Base-by-base conservation (phyloP, 2,329 filamentous ascomycete species). In the Fusarium xylarioides region DNA sequence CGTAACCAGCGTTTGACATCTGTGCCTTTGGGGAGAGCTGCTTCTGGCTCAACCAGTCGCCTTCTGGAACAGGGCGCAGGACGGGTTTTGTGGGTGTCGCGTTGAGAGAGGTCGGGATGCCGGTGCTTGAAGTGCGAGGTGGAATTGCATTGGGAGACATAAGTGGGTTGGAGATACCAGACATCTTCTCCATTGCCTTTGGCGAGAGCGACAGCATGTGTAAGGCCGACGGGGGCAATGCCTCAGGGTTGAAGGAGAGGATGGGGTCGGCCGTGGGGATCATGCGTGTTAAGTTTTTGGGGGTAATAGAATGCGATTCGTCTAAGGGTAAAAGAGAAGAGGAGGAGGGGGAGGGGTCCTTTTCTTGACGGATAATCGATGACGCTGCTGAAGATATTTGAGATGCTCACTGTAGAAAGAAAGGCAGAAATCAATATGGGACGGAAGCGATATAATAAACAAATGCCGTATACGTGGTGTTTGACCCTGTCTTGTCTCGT, bases 71-170 rank as follows among this genome's bases (percentile, higher is more conserved):
- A 40, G 88, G 85, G 26, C 83, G 85, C 28, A 79, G 81, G 32
- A 87, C 83, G 40, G 84, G 79, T 52, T 77, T 77, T 63, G 71
- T 74, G 53, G 68, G 73, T 32, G 69, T 66, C 52, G 70, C 44
- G 81, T 70, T 86, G 85, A 71, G 68, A 21, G 71, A 66, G 34
- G 76, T 61, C 50, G 68, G 44, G 35, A 76, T 56, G 40, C 79
- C 78, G 34, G 74, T 75, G 63, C 88, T 90, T 63, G 92, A 94
- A 50, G 91, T 94, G 71, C 93, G 89, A 7, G 91, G 91, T 26
- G 93, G 92, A 62, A 95, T 94, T 42, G 87, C 86, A 80, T 89
- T 91, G 60, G 91, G 91, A 15, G 81, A 81, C 44, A 79, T 63
- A 50, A 81, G 75, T 87, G 76, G 77, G 57, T 66, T 78, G 42